Conservation (phyloP, 768 basidiomycete genomes). For the Sporobolomyces phaffii region DNA sequence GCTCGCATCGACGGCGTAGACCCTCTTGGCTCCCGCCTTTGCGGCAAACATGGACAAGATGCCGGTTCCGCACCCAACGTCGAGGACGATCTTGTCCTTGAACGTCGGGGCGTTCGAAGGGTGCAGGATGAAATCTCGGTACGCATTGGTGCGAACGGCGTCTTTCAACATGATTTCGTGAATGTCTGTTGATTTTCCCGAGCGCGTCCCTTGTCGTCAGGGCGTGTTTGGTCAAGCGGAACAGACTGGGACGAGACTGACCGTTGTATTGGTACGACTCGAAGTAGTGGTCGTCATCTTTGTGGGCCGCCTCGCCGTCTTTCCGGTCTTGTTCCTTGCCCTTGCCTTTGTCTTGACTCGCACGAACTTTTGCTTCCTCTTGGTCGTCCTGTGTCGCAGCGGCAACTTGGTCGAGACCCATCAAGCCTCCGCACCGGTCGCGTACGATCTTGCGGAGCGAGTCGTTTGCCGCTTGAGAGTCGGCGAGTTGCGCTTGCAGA, state of each 20-base stretch:
- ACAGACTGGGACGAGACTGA: slow-evolving; percentile 43
- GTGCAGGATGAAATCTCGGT: slow-evolving; percentile 76
- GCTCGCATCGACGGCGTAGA: slow-evolving; percentile 79
- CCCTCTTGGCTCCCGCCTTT: slow-evolving; percentile 42
- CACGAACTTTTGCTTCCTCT: background rate
- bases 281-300: slow-evolving; percentile 93
- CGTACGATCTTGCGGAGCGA: slow-evolving; percentile 25
- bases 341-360: slow-evolving; percentile 3
- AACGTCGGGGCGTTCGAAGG: slow-evolving; percentile 68
- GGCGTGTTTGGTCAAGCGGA: background rate
- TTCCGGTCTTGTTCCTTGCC: slow-evolving; percentile 40
- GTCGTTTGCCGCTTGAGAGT: slow-evolving; percentile 25
- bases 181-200: too few species aligned
- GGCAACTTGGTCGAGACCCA: slow-evolving; percentile 22
- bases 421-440: slow-evolving; percentile 12
- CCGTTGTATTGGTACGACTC: slow-evolving; percentile 75
- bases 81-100: slow-evolving; percentile 77
- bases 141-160: slow-evolving; percentile 84
- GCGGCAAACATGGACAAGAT: slow-evolving; percentile 45
- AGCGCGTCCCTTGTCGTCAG: background rate
- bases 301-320: slow-evolving; percentile 78
- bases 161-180: slow-evolving; percentile 96
- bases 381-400: background rate
- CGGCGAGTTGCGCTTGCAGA: slow-evolving; percentile 34
- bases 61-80: slow-evolving; percentile 86